These are phyloP conservation scores for Primulina eburnea DNA, from an alignment of 257 asterid genomes.

Conservation along the genomic window DNA sequence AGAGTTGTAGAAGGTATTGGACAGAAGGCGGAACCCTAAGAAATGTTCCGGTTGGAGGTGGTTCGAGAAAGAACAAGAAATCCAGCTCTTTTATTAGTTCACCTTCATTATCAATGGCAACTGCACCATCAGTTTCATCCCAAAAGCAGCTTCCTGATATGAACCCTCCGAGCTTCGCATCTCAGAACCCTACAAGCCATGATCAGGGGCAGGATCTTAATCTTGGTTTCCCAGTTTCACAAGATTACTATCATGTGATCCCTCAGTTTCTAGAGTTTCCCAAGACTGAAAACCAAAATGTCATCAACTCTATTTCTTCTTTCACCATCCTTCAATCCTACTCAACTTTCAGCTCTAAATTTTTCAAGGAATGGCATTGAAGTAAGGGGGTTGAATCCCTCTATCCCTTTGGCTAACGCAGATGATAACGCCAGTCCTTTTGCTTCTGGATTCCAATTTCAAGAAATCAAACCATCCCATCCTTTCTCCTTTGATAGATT, in stretches of 20 bases:
- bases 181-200: constrained; percentile 42
- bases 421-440: constrained; percentile 28
- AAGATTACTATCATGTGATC: constrained; percentile 28
- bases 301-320: constrained; percentile 30
- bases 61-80: constrained; percentile 60
- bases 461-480: constrained; percentile 57
- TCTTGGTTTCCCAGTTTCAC: constrained; percentile 39
- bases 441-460: constrained; percentile 48
- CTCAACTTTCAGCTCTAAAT: constrained; percentile 45
- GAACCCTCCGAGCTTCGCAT: constrained; percentile 42
- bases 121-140: constrained; percentile 19
- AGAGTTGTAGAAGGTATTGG: constrained; percentile 83
- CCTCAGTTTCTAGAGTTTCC: constrained; percentile 51
- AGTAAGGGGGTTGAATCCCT: constrained; percentile 35
- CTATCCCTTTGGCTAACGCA: constrained; percentile 26
- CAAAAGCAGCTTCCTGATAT: constrained; percentile 39
- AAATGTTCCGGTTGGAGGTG: constrained; percentile 79
- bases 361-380: constrained; percentile 45
- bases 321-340: constrained; percentile 26
- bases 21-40: constrained; percentile 80
- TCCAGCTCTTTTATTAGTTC: constrained; percentile 16
- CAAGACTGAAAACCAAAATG: constrained; percentile 31
- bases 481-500: constrained; percentile 38
- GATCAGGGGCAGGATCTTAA: constrained; percentile 57
- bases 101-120: constrained; percentile 27